Evolutionary conservation across 257 asterid genomes (phyloP), one percentile per base, ranked within the genome.

Genomic region (Verbena officinalis): DNA sequence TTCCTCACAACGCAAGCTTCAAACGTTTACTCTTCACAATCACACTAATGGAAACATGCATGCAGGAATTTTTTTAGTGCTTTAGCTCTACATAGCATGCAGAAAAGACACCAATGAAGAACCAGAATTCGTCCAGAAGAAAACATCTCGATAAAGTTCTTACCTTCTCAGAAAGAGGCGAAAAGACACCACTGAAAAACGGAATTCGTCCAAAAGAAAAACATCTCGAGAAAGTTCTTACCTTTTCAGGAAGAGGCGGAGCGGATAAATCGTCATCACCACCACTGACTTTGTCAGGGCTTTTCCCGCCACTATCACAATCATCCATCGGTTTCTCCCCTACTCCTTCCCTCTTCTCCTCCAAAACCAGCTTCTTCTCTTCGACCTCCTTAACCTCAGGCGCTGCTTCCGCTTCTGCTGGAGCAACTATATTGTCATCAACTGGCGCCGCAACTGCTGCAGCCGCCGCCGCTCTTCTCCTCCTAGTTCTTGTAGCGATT

Each of bases 161-260:
- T 45, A 86, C 97, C 84, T 73, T 83, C 67, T 89, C 89, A 5
- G 96, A 93, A 62, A 86, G 64, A 31, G 96, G 90, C 30, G 83
- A 17, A 40, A 48, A 68, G 39, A 55, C 54, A 51, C 38, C 44
- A 46, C 31, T 2, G 4, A 4, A 12, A 50, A 23, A 12, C 36
- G 50, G n/a, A 40, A 21, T 19, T 4, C 1, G 33, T 27, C 33
- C 33, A 5, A 2, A 17, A 8, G 60, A 66, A 55, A 8, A 52
- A 27, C 46, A 64, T 21, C 56, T 21, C 19, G 27, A 23, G 42
- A 62, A 56, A 67, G 36, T 13, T 62, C 73, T 53, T 45, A 86
- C 97, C 84, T 73, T 83, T 68, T 89, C 89, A 5, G 96, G 95
- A 62, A 86, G 64, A 31, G 96, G 90, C 30, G 83, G 34, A 30